A percentile compares a stretch with the other conserved stretches of the same genome.
Evolutionary conservation across 1,284 basidiomycete species (phyloP).

Genomic region (Sanghuangporus baumii): DNA sequence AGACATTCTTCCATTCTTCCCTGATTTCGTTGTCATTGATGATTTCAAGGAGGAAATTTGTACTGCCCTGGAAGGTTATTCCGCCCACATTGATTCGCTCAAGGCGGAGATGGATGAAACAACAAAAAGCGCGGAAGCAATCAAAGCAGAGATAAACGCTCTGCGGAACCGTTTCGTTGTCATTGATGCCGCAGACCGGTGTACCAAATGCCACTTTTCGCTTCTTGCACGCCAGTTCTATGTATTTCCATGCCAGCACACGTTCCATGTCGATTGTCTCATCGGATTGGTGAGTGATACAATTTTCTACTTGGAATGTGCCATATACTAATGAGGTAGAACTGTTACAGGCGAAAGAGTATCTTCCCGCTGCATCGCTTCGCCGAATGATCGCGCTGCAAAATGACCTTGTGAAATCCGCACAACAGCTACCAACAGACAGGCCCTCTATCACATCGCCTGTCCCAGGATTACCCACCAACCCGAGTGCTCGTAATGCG

Average conservation of each 20-base stretch:
- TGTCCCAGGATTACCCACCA: slow-evolving; percentile 32
- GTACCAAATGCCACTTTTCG: slow-evolving; percentile 72
- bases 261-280: slow-evolving; percentile 93
- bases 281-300: slow-evolving; percentile 72
- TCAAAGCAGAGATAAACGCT: slow-evolving; percentile 86
- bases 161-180: slow-evolving; percentile 92
- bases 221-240: slow-evolving; percentile 92
- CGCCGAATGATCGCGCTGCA: slow-evolving; percentile 83
- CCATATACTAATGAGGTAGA: background rate
- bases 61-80: slow-evolving; percentile 91
- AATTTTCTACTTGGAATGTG: background rate
- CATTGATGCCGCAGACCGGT: slow-evolving; percentile 84
- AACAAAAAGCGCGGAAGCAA: slow-evolving; percentile 86
- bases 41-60: slow-evolving; percentile 99
- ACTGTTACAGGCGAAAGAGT: slow-evolving; percentile 75
- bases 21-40: slow-evolving; percentile 98
- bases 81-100: slow-evolving; percentile 84
- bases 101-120: slow-evolving; percentile 97
- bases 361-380: slow-evolving; percentile 73
- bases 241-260: slow-evolving; percentile 96
- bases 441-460: slow-evolving; percentile 31
- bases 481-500: slow-evolving; percentile 26
- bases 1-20: slow-evolving; percentile 99
- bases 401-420: slow-evolving; percentile 67
- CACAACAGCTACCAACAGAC: slow-evolving; percentile 31